Evolutionary conservation across 2,329 filamentous ascomycete genomes (phyloP), one percentile per base, ranked within the genome.

Genomic region (Dryadomyces quercus-mongolicae): DNA sequence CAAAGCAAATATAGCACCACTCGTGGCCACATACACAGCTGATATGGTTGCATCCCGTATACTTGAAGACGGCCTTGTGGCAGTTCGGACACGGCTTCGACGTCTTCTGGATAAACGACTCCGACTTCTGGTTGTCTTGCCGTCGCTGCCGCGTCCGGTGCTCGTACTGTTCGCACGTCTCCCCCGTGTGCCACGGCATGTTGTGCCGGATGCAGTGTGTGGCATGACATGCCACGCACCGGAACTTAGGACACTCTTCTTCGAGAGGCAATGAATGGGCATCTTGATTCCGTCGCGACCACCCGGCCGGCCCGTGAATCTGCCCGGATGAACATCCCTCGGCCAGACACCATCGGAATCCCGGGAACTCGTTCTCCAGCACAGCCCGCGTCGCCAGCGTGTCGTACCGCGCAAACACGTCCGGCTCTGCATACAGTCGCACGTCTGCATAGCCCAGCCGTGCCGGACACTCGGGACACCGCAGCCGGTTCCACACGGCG

Each of bases 341-440:
- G n/a, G 66, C 64, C 16, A 71, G 62, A 40, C 70, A 72, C 67
- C 67, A 70, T 36, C 62, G 60, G 52, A 72, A 72, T 12, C 68
- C 62, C 0, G 56, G 57, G 0, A 68, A 60, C 1, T 56, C 55
- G 44, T 12, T 31, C 9, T 60, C 52, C 1, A 72, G 61, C 2
- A 62, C 57, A 0, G 62, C 64, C 21, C 63, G 66, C n/a, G 65
- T 64, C 0, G 65, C 58, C 22, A 71, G 60, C n/a, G 51, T 57
- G 50, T 71, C 68, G 57, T 70, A 71, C 2, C 64, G 61, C 6
- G 60, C 57, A 49, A 70, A 70, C 12, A 61, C 51, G 9, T 62
- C 61, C 12, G 31, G 51, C 0, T 60, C 43, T 0, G 66, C 65
- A 53, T 63, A 63, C 8, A 62, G 57, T 48, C 56, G 61, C 10